A percentile compares a stretch with the other conserved stretches of the same genome.
phyloP scores from a whole-genome alignment of 768 basidiomycete species.

The Pulveroboletus ravenelii region DNA sequence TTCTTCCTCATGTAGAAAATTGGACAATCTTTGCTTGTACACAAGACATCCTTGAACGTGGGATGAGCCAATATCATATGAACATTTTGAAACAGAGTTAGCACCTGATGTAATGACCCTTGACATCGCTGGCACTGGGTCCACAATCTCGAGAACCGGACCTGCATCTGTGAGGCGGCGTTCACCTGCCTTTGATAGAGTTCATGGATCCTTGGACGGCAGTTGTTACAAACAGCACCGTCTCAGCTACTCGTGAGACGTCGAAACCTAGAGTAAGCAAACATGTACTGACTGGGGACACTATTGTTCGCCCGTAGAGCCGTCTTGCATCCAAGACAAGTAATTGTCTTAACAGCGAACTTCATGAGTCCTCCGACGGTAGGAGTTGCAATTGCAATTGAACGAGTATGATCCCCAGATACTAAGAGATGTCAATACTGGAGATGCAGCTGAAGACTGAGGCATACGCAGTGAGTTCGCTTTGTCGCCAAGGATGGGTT shows the following conservation, averaged over 20 bases:
- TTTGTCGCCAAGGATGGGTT: conserved; percentile 93
- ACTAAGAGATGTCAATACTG: conserved; percentile 44
- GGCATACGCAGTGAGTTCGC: conserved; percentile 74
- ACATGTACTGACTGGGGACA: conserved; percentile 47
- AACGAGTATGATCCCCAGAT: conserved; percentile 91
- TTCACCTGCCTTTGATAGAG: conserved; percentile 88
- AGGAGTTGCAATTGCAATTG: conserved; percentile 95
- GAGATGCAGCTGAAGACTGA: neutral
- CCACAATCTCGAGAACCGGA: conserved; percentile 93
- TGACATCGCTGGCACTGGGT: conserved; percentile 99
- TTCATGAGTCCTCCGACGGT: conserved; percentile 98
- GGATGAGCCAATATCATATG: neutral
- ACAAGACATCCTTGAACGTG: conserved; percentile 77
- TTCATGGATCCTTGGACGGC: conserved; percentile 78
- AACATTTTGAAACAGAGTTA: neutral
- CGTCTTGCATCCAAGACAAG: conserved; percentile 94
- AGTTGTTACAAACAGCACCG: conserved; percentile 93
- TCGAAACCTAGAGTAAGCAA: neutral
- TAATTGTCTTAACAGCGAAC: conserved; percentile 93
- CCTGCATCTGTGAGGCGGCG: conserved; percentile 73
- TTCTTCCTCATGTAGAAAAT: conserved; percentile 99
- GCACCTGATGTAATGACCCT: conserved; percentile 91
- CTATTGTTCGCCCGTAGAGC: conserved; percentile 76
- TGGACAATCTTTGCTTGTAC: conserved; percentile 95
- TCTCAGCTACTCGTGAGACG: conserved; percentile 40